Evolutionary conservation across 306 rosid genomes (phyloP).

Genomic region (Ormosia emarginata): DNA sequence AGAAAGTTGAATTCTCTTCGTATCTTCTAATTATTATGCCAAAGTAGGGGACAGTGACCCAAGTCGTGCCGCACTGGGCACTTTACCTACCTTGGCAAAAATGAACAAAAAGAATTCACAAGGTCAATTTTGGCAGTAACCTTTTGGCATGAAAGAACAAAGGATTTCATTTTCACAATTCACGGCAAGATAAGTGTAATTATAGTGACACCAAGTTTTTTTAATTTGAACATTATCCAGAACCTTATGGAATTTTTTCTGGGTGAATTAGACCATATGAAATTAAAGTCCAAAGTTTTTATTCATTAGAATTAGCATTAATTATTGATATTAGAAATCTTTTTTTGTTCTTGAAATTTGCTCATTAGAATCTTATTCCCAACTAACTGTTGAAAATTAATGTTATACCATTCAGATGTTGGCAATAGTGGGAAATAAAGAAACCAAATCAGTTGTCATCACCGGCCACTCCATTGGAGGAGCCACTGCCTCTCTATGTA

Average conservation of each 20-base stretch:
- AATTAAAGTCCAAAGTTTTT: background rate
- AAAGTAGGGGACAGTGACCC: background rate
- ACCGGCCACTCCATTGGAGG: slow-evolving; percentile 96
- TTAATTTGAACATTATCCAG: background rate
- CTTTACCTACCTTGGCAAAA: background rate
- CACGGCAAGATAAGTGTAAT: background rate
- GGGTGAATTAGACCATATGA: background rate
- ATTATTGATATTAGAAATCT: background rate
- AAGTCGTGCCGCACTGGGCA: background rate
- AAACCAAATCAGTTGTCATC: slow-evolving; percentile 62
- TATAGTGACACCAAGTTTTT: background rate
- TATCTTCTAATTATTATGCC: background rate
- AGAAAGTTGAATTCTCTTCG: background rate
- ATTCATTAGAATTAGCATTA: background rate
- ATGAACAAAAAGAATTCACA: background rate
- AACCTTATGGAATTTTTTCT: background rate
- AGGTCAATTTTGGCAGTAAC: background rate
- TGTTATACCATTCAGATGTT: slow-evolving; percentile 42
- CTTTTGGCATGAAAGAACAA: background rate
- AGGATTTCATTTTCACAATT: background rate
- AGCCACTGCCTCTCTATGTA: slow-evolving; percentile 65
- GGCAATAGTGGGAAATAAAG: slow-evolving; percentile 35
- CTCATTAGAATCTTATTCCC: background rate
- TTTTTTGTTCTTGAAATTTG: background rate
- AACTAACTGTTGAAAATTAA: slow-evolving; percentile 7